Percentiles rank a stretch among this genome's conserved stretches.
phyloP scores from a whole-genome alignment of 1,284 basidiomycete species.

The Leccinum solheimii region DNA sequence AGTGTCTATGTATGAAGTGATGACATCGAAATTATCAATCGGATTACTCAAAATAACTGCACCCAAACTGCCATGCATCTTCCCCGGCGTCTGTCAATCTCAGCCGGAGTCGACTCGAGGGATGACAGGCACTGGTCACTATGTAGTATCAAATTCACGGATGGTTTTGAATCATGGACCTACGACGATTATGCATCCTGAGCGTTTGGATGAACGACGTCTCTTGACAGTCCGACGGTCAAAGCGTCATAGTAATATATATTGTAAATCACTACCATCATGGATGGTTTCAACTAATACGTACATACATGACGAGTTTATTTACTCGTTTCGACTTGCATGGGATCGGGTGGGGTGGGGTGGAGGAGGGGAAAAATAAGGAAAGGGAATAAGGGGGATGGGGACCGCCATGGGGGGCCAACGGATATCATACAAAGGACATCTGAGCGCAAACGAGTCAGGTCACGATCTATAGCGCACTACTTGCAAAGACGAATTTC shows the following conservation, averaged over 20 bases:
- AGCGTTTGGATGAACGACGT: not conserved
- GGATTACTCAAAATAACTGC: not conserved
- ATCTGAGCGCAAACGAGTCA: not conserved
- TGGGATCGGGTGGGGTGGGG: not conserved
- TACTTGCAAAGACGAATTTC: not conserved
- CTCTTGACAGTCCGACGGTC: not conserved
- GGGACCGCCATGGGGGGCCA: not conserved
- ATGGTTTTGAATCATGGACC: not conserved
- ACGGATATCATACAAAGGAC: not conserved
- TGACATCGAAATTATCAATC: not conserved
- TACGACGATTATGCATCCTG: not conserved
- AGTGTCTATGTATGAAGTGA: not conserved
- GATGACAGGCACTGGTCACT: not conserved
- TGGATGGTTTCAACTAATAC: not conserved
- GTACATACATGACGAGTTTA: not conserved
- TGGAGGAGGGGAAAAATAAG: not conserved
- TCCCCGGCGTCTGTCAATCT: no score
- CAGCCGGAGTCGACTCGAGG: not conserved
- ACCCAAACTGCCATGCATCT: not conserved
- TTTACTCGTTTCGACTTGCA: not conserved
- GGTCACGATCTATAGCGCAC: not conserved
- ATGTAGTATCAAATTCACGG: not conserved
- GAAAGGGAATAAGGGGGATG: not conserved
- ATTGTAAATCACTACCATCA: not conserved
- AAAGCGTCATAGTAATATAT: not conserved